Evolutionary conservation across 2,329 filamentous ascomycete genomes (phyloP).

Genomic region (Pseudocercospora eumusae): DNA sequence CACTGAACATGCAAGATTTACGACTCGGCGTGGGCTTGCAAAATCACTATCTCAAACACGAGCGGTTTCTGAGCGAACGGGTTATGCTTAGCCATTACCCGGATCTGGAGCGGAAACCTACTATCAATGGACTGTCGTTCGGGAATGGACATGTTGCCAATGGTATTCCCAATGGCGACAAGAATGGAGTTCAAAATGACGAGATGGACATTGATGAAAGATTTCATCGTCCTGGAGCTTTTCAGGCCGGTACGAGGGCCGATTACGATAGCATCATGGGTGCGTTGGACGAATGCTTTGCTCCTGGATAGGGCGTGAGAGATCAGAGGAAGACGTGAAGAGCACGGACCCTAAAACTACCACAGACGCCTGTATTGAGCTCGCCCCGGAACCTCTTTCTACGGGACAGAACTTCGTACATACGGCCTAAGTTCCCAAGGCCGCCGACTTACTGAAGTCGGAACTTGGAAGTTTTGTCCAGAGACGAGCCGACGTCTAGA

Average conservation of each 20-base stretch:
- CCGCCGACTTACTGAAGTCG: not conserved
- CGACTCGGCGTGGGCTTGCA: conserved; percentile 73
- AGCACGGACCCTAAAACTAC: not conserved
- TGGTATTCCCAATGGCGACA: conserved; percentile 34
- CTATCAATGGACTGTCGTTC: conserved; percentile 11
- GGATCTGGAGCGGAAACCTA: conserved; percentile 16
- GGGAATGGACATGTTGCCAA: conserved; percentile 25
- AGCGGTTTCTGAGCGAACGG: conserved; percentile 71
- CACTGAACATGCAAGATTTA: conserved; percentile 76
- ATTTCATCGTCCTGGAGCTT: conserved; percentile 37
- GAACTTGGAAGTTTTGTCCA: not conserved
- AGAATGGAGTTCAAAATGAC: not conserved
- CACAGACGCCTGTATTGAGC: not conserved
- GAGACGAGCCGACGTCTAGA: not conserved
- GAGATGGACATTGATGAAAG: conserved; percentile 40
- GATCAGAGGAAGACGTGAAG: not conserved
- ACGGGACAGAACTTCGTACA: not conserved
- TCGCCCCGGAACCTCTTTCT: not conserved
- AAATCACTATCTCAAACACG: conserved; percentile 73
- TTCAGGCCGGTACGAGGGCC: conserved; percentile 41
- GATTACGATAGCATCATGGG: conserved; percentile 38
- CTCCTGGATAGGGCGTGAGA: conserved; percentile 31
- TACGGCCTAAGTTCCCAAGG: not conserved
- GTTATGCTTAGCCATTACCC: conserved; percentile 53
- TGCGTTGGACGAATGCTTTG: conserved; percentile 44